Evolutionary conservation across 2,329 filamentous ascomycete species (phyloP), one percentile per base, ranked within the genome.

Genomic region (Beauveria brongniartii): DNA sequence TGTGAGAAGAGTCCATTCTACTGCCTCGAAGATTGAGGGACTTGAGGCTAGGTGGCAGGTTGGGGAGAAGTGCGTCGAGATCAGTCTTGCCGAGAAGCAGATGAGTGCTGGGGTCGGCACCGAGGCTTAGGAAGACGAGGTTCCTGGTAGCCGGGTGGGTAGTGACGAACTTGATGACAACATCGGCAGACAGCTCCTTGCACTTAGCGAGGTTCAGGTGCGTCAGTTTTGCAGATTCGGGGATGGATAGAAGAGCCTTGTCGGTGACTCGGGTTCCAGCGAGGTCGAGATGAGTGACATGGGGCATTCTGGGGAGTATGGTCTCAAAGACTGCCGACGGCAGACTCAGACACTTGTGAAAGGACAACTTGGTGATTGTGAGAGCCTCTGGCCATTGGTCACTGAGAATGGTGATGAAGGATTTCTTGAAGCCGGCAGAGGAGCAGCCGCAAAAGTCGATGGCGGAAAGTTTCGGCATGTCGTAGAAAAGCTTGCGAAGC

Each of bases 181-280:
- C 82, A 16, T 82, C 76, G 1, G 89, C 85, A 10, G 84, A 83
- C 58, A 94, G 78, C 58, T 84, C 80, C 57, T 83, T 85, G 77
- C 90, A 93, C 73, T 89, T 90, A 64, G 88, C 85, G 52, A 94
- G 75, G 68, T 91, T 92, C 59, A 94, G 77, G 70, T 94, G 90
- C 1, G 88, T 92, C 65, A 93, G 81, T 64, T 78, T 79, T 12
- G 90, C 90, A 5, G 86, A 86, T n/a, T 78, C 70, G 1, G 90
- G 89, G 64, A 93, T 89, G 22, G 84, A 84, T 66, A 82, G 77
- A 18, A 94, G 78, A 5, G 90, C 89, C 26, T 79, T 76, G 70
- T 91, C 84, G 40, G 86, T 92, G 67, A 94, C 84, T 65, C 87
- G 83, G 1, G 90, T 92, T 66, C 89, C 88, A 10, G 88, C 84